Base-by-base conservation (phyloP, 106 monocot species). In the Gastrodia elata region DNA sequence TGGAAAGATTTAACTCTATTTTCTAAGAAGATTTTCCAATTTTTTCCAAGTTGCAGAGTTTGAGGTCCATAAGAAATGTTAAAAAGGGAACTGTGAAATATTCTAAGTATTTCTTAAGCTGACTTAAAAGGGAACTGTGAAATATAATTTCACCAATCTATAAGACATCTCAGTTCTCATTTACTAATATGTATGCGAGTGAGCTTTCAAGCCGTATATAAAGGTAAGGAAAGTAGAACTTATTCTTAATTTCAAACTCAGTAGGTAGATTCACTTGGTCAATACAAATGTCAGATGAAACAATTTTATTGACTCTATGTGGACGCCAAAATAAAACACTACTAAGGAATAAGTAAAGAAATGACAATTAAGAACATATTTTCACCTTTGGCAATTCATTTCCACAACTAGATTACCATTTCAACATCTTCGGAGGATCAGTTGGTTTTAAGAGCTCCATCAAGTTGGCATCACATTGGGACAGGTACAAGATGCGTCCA, bases 341-440 rank as follows among this genome's bases (percentile, higher is more conserved):
- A 37, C 24, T 69, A 69, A 39, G 38, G 30, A 32, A 57, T 20
- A 52, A 52, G 59, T n/a, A 58, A 22, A 40, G 59, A 30, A 56
- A 33, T 61, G 40, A 33, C 43, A 43, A 43, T 13, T 37, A 38
- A 32, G 28, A 38, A 25, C 16, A 24, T 40, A 37, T 64, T 39
- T 59, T 64, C 11, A 92, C 96, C 96, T 79, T 87, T 41, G 92
- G 73, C 25, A 90, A 55, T 75, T 96, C 88, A 79, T 43, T 84
- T 76, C 74, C 74, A 49, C 80, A 55, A 80, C 64, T 81, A 35
- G 84, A 77, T 73, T 83, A 75, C 89, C 92, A 96, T 81, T 84
- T 78, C 75, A 92, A 83, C 15, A 86, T 57, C 68, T 89, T 89
- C 46, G 89, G 95, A 80, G 82, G 80, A 82, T 90, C 92, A 64